A percentile compares a stretch with the other conserved stretches of the same genome.
Conservation (phyloP, 768 basidiomycete genomes). For the Phanerochaete carnosa region DNA sequence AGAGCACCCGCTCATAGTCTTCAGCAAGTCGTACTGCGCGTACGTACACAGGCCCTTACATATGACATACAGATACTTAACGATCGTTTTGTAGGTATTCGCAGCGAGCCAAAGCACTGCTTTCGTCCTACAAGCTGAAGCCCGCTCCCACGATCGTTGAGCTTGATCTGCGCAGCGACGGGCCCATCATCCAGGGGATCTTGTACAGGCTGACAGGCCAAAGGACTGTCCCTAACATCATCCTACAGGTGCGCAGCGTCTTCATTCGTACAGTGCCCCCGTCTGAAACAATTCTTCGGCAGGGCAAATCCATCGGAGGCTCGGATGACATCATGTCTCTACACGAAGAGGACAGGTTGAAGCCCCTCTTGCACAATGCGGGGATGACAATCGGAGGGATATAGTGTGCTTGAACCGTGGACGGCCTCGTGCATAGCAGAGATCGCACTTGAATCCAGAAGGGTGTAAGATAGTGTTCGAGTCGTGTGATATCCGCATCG, state of each 20-base stretch:
- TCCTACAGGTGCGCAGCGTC: slow-evolving; percentile 46
- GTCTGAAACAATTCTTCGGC: neutral
- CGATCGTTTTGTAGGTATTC: slow-evolving; percentile 45
- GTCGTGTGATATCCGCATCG: neutral
- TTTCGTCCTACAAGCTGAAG: slow-evolving; percentile 54
- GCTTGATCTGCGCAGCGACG: slow-evolving; percentile 66
- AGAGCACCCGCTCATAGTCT: slow-evolving; percentile 66
- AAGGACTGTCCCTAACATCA: slow-evolving; percentile 72
- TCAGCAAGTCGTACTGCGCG: slow-evolving; percentile 86
- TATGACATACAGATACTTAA: neutral
- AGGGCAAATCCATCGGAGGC: slow-evolving; percentile 39
- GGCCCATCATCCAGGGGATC: slow-evolving; percentile 58
- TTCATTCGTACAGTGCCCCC: neutral
- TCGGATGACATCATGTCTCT: slow-evolving; percentile 55
- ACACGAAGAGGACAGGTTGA: slow-evolving; percentile 46
- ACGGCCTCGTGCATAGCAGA: neutral
- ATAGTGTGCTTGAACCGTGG: neutral
- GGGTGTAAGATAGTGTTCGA: neutral
- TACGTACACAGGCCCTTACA: slow-evolving; percentile 34
- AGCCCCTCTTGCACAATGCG: slow-evolving; percentile 42
- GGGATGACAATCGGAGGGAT: slow-evolving; percentile 34
- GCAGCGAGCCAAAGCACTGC: slow-evolving; percentile 55
- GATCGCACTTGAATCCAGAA: neutral
- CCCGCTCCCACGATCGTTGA: slow-evolving; percentile 72
- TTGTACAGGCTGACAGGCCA: slow-evolving; percentile 63